phyloP scores from a whole-genome alignment of 2,329 filamentous ascomycete genomes.

The Delphinella strobiligena region DNA sequence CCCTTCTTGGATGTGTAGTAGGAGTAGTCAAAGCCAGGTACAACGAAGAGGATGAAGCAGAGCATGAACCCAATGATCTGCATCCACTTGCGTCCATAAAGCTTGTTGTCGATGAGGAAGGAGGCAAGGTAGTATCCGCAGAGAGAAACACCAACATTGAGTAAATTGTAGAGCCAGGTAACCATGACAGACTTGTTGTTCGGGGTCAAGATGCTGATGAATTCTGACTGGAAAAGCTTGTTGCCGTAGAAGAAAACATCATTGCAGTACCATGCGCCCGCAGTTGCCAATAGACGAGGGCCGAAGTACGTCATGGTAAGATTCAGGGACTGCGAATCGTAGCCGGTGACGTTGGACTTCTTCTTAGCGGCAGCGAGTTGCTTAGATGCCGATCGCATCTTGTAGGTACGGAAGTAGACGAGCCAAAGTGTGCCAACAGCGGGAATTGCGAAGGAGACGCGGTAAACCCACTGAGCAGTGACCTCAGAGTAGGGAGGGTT shows the following conservation, averaged over 20 bases:
- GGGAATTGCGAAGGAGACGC: slow-evolving; percentile 82
- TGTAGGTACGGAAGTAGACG: slow-evolving; percentile 89
- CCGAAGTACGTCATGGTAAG: slow-evolving; percentile 75
- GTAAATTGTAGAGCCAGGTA: slow-evolving; percentile 82
- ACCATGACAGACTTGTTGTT: slow-evolving; percentile 63
- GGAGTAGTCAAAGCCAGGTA: slow-evolving; percentile 77
- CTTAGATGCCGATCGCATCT: slow-evolving; percentile 81
- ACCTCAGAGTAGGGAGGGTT: slow-evolving; percentile 64
- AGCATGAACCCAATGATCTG: slow-evolving; percentile 87
- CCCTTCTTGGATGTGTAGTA: slow-evolving; percentile 64
- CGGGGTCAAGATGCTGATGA: slow-evolving; percentile 70
- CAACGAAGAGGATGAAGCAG: slow-evolving; percentile 85
- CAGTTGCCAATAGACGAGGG: slow-evolving; percentile 72
- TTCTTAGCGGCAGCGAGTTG: slow-evolving; percentile 74
- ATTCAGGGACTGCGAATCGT: slow-evolving; percentile 73
- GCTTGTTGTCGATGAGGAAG: slow-evolving; percentile 86
- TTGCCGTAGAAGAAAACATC: slow-evolving; percentile 99
- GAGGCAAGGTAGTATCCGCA: slow-evolving; percentile 83
- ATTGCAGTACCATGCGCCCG: slow-evolving; percentile 87
- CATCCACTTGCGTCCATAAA: slow-evolving; percentile 94
- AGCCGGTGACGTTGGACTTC: slow-evolving; percentile 77
- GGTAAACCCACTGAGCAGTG: slow-evolving; percentile 83
- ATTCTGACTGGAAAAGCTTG: slow-evolving; percentile 90
- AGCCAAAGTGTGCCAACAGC: slow-evolving; percentile 88
- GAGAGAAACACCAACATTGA: slow-evolving; percentile 80